These are phyloP conservation scores for Mycena sanguinolenta DNA, from an alignment of 768 basidiomycete species.

Conservation along the genomic window DNA sequence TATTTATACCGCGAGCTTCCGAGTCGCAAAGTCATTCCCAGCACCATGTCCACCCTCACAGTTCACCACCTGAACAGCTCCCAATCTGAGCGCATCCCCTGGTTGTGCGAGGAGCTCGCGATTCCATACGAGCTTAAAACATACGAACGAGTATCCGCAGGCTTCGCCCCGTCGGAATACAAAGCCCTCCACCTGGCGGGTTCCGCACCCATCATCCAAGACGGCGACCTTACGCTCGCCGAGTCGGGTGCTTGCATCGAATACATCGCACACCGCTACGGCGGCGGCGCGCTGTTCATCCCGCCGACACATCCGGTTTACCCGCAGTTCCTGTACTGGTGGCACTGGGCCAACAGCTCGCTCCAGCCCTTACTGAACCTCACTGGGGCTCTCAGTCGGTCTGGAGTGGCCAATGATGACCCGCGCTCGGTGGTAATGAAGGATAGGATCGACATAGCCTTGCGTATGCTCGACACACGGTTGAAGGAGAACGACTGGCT, in stretches of 20 bases:
- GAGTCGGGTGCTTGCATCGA: slow-evolving; percentile 8
- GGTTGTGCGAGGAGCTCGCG: slow-evolving; percentile 1
- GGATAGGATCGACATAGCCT: not conserved
- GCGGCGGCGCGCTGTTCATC: not conserved
- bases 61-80: not conserved
- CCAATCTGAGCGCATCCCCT: slow-evolving; percentile 5
- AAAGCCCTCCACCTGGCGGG: not conserved
- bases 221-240: slow-evolving; percentile 3
- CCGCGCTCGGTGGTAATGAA: not conserved
- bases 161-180: not conserved
- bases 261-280: not conserved
- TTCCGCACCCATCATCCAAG: slow-evolving; percentile 1
- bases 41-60: not conserved
- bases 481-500: not conserved
- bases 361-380: not conserved
- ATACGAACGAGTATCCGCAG: not conserved
- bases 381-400: not conserved
- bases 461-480: not conserved
- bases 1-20: not conserved
- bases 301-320: not conserved
- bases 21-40: too few relatives aligned
- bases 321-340: not conserved
- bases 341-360: slow-evolving; percentile 2
- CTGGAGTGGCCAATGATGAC: not conserved
- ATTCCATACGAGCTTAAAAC: slow-evolving; percentile 4